Percentiles rank a stretch among this genome's conserved stretches.
Evolutionary conservation across 495 filamentous ascomycete species (phyloP).

Genomic region (Chaetomium fimeti): DNA sequence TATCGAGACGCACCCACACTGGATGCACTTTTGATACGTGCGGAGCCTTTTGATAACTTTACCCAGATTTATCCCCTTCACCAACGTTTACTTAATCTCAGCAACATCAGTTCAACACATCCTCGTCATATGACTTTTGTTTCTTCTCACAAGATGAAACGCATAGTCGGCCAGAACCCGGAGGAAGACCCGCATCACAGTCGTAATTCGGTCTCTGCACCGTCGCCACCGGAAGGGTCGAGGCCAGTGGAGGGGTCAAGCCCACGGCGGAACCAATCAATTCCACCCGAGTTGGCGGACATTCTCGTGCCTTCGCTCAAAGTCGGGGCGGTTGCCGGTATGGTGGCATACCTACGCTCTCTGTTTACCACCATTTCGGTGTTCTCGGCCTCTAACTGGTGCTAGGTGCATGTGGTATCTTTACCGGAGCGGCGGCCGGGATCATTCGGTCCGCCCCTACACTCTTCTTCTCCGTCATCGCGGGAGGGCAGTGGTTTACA

Average conservation of each 20-base stretch:
- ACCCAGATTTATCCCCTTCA: too few species aligned
- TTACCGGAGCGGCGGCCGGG: constrained; percentile 67
- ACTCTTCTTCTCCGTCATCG: constrained; percentile 66
- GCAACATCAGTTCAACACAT: neutral
- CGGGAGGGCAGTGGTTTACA: constrained; percentile 75
- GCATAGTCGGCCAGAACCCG: constrained; percentile 5
- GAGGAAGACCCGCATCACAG: constrained; percentile 9
- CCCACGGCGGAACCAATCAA: constrained; percentile 24
- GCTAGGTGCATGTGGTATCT: constrained; percentile 65
- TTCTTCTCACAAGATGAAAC: constrained; percentile 25
- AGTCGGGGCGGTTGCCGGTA: constrained; percentile 35
- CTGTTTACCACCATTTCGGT: neutral
- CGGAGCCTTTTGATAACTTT: too few species aligned
- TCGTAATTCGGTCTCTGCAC: neutral
- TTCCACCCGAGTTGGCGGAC: constrained; percentile 41
- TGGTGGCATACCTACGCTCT: constrained; percentile 1
- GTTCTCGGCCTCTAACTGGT: constrained; percentile 3
- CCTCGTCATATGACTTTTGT: neutral
- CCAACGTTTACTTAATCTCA: neutral
- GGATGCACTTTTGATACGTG: too few species aligned
- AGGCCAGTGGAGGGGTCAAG: neutral
- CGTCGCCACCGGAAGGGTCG: constrained; percentile 3
- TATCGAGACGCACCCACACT: too few species aligned
- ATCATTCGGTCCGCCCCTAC: constrained; percentile 64
- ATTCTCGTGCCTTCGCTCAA: constrained; percentile 39